Evolutionary conservation across 345 rosid species (phyloP).

Genomic region (Leavenworthia alabamica): DNA sequence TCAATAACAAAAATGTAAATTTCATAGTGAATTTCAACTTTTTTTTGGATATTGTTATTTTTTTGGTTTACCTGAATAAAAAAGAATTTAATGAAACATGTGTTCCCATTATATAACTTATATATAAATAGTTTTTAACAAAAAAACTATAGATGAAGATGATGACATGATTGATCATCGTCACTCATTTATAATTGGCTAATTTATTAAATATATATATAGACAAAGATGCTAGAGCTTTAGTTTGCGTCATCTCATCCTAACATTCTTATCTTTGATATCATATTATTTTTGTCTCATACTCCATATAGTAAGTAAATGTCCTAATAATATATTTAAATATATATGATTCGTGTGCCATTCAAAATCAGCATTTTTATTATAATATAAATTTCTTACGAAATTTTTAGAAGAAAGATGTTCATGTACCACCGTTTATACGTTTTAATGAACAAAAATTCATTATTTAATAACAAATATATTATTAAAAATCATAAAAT

Average conservation of each 20-base stretch:
- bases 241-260: slow-evolving; percentile 19
- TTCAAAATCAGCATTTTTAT: neutral
- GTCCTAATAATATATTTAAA: neutral
- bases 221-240: neutral
- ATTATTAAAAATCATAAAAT: neutral
- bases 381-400: neutral
- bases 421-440: neutral
- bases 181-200: slow-evolving; percentile 1
- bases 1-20: neutral
- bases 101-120: neutral
- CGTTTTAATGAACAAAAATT: neutral
- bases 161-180: slow-evolving; percentile 7
- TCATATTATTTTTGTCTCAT: slow-evolving; percentile 6
- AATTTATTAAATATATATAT: neutral
- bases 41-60: too few relatives aligned
- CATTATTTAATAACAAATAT: neutral
- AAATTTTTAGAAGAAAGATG: neutral
- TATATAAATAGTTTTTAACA: neutral
- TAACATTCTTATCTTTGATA: neutral
- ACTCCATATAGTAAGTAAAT: slow-evolving; percentile 13
- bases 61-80: neutral
- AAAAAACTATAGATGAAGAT: slow-evolving; percentile 12
- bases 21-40: neutral
- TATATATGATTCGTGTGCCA: neutral
- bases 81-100: neutral